A percentile compares a stretch with the other conserved stretches of the same genome.
Evolutionary conservation across 2,329 filamentous ascomycete genomes (phyloP).

Genomic region (Phialophora expanda): DNA sequence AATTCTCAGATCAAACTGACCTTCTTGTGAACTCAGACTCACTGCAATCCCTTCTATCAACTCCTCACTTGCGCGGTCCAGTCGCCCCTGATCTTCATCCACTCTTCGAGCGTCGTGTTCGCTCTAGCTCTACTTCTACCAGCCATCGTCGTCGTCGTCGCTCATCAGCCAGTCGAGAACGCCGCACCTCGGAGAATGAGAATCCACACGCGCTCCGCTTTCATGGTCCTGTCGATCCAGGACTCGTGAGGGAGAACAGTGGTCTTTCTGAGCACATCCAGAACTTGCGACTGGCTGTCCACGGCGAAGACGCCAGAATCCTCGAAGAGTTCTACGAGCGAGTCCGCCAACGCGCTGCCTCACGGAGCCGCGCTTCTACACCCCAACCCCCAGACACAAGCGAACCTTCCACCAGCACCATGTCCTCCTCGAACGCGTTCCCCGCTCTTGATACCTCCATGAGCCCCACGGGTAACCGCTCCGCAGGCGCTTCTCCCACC

Average conservation of each 20-base stretch:
- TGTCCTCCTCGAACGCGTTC: slow-evolving; percentile 34
- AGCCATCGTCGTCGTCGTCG: slow-evolving; percentile 1
- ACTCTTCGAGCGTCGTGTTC: not conserved
- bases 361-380: not conserved
- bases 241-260: not conserved
- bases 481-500: slow-evolving; percentile 24
- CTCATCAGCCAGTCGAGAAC: not conserved
- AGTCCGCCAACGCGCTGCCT: not conserved
- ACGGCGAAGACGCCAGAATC: not conserved
- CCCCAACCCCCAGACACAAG: not conserved
- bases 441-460: slow-evolving; percentile 35
- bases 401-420: not conserved
- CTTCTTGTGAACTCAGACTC: slow-evolving; percentile 11
- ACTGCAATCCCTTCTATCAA: not conserved
- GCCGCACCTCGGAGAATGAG: not conserved
- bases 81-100: not conserved
- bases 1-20: slow-evolving; percentile 5
- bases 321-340: not conserved
- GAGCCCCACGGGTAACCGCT: slow-evolving; percentile 24
- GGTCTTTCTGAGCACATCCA: not conserved
- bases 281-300: not conserved
- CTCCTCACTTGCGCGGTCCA: not conserved
- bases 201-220: not conserved
- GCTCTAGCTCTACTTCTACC: not conserved
- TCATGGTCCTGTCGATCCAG: not conserved